Percentiles rank a stretch among this genome's conserved stretches.
phyloP scores from a whole-genome alignment of 2,329 filamentous ascomycete genomes.

The Calonectria naviculata region DNA sequence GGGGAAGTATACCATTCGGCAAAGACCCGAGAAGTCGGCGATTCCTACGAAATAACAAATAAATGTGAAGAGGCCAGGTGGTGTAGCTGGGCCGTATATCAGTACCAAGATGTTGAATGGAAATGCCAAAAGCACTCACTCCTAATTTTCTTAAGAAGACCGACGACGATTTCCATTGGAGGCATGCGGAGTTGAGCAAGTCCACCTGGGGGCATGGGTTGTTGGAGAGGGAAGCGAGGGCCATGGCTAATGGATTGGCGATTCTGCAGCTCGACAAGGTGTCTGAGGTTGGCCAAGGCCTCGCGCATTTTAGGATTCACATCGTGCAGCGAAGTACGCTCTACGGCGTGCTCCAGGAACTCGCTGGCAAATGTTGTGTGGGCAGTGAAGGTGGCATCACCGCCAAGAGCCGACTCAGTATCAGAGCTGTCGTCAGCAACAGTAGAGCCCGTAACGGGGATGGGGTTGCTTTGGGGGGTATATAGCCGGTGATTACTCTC shows the following conservation, averaged over 20 bases:
- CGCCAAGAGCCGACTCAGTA: constrained; percentile 56
- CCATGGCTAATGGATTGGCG: constrained; percentile 53
- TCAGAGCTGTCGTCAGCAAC: constrained; percentile 52
- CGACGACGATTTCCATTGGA: constrained; percentile 61
- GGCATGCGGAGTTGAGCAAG: constrained; percentile 66
- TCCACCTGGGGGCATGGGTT: constrained; percentile 56
- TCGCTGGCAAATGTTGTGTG: constrained; percentile 66
- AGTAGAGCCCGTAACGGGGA: constrained; percentile 41
- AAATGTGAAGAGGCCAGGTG: constrained; percentile 61
- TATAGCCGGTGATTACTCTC: constrained; percentile 35
- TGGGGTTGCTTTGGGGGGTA: constrained; percentile 35
- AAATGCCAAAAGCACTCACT: constrained; percentile 40
- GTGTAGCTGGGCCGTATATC: constrained; percentile 47
- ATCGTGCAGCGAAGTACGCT: constrained; percentile 57
- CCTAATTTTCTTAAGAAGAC: constrained; percentile 60
- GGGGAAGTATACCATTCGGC: constrained; percentile 61
- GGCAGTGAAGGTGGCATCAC: constrained; percentile 60
- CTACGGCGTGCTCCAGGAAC: constrained; percentile 65
- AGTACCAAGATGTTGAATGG: neutral
- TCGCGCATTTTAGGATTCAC: constrained; percentile 63
- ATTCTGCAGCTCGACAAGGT: constrained; percentile 64
- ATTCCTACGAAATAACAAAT: constrained; percentile 61
- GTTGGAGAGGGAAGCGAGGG: constrained; percentile 58
- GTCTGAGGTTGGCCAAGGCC: constrained; percentile 62
- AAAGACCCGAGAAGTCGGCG: constrained; percentile 61